Percentiles rank a stretch among this genome's conserved stretches.
Conservation (phyloP, 2,329 filamentous ascomycete genomes). For the Paracorniculantispora psalliotae region DNA sequence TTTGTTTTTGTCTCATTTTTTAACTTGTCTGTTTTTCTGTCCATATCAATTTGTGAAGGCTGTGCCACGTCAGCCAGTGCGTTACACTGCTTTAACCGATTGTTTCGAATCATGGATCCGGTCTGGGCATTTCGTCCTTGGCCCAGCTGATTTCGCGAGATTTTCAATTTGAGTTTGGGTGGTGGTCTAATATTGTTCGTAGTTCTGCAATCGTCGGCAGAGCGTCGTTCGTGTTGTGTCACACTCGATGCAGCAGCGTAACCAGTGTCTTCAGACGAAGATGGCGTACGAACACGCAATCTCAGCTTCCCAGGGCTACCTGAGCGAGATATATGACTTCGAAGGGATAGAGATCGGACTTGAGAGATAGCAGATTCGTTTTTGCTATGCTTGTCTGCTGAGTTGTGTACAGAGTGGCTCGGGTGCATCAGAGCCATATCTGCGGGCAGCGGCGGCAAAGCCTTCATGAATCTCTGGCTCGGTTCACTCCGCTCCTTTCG, state of each 20-base stretch:
- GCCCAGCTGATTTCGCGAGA: conserved; percentile 27
- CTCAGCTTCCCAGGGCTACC: conserved; percentile 24
- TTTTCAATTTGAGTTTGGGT: conserved; percentile 29
- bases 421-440: conserved; percentile 13
- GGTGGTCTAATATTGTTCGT: conserved; percentile 18
- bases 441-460: conserved; percentile 41
- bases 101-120: conserved; percentile 18
- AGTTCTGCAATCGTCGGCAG: conserved; percentile 6
- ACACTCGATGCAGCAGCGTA: not conserved
- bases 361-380: conserved; percentile 10
- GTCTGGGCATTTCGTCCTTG: conserved; percentile 15
- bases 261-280: conserved; percentile 13
- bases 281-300: conserved; percentile 23
- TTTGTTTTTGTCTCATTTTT: not conserved
- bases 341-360: conserved; percentile 12
- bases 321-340: conserved; percentile 7
- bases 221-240: not conserved
- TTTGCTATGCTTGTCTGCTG: not conserved
- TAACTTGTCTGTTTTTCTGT: conserved; percentile 15
- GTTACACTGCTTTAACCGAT: conserved; percentile 28
- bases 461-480: conserved; percentile 49
- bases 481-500: conserved; percentile 40
- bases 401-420: not conserved
- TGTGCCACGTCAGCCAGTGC: conserved; percentile 27
- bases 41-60: conserved; percentile 16